Base-by-base conservation (phyloP, 352 stramenopile genomes). In the Pythium graminicola region DNA sequence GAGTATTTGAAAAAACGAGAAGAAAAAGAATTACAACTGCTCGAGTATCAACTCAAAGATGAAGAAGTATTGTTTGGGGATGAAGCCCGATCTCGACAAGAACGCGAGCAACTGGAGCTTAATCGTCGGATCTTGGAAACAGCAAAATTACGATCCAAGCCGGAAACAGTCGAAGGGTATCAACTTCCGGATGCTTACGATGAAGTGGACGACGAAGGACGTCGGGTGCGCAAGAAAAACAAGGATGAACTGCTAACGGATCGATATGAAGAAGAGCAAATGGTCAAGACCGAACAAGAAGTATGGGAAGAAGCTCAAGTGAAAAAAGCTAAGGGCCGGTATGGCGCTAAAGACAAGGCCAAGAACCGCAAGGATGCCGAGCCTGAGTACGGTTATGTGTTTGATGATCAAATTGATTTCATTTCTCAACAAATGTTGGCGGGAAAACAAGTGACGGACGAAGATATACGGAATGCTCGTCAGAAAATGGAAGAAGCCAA, bases 401-500 rank as follows among this genome's bases (percentile, higher is more conserved):
- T 99, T 65, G 96, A 99, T 54, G 96, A 99, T 69, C 80, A 97
- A 62, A 99, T 99, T 63, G 96, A 99, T 62, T 99, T 99, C 64
- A 97, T 99, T 32, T 96, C 86, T 31, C 69, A 93, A 54, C 76
- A 96, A 40, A 85, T 97, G 59, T 62, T 96, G 14, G 65, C 85
- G 6, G 85, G 85, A 1, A 78, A 92, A 49, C 81, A 93, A 54
- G 73, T 93, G n/a, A 89, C 72, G 35, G 77, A 91, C 8, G 63
- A 91, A 36, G 78, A 94, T 20, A 83, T 87, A 13, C 60, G 89
- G 22, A 67, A 87, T 14, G 73, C 77, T 1, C 70, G 73, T 5
- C 61, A 74, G 50, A 86, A 87, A 51, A 88, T 89, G 70, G 74
- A 88, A 35, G 64, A 79, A 14, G 60, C 76, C 17, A 89, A 87